Base-by-base conservation (phyloP, 768 basidiomycete species). In the Pholiota molesta region DNA sequence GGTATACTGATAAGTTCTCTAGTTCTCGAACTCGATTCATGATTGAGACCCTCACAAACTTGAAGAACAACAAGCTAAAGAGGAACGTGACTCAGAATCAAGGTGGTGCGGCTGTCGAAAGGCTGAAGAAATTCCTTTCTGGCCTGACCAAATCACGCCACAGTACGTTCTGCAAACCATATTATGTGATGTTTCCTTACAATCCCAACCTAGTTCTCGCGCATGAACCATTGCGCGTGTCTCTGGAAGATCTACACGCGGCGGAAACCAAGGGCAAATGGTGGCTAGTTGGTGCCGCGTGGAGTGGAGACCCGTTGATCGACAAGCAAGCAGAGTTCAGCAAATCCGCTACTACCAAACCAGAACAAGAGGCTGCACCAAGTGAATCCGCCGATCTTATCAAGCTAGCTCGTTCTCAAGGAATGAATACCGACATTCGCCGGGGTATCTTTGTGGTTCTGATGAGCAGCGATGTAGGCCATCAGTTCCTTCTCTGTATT, bases 241-340 rank as follows among this genome's bases (percentile, higher is more conserved):
- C 91, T 0, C 79, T 98, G 23, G 80, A 81, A n/a, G 97, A 99
- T 74, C 82, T 99, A 5, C 92, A 86, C 62, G 85, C 87, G 0
- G 89, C 94, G 1, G 87, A 93, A 59, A 91, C 83, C 11, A 92
- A 88, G 71, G 97, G 96, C 5, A 97, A 97, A 77, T 99, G 97
- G 97, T 99, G 97, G 97, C 82, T 98, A 2, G 93, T 98, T 37
- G 97, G 97, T 17, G 94, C 97, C 1, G 97, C 93, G 0, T 99
- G 97, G 97, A 83, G 84, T 33, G 96, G 96, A 2, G 89, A 98
- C 68, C 96, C 97, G 8, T 83, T 98, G 3, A 81, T 89, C 19
- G 96, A 98, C 59, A 84, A 81, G 47, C 83, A 84, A 60, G 80
- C 75, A 4, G 73, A 75, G 29, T 67, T 72, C 44, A 68, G 72